A percentile compares a stretch with the other conserved stretches of the same genome.
These are phyloP conservation scores for Stephania japonica DNA, from an alignment of 164 flowering plant species.

Conservation along the genomic window DNA sequence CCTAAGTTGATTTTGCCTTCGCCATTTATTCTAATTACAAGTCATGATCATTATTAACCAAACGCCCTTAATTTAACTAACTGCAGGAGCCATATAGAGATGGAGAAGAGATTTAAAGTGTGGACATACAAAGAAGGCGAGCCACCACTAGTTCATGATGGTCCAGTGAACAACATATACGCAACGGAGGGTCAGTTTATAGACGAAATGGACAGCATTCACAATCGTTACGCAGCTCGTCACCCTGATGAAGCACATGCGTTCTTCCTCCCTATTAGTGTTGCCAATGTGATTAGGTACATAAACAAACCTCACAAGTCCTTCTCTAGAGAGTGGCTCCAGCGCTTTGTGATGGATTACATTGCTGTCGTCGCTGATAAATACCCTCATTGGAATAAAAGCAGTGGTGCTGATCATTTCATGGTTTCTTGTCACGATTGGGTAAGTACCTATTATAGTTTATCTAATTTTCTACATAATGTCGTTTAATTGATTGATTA, in stretches of 20 bases:
- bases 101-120: constrained; percentile 21
- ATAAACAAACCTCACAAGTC: constrained; percentile 31
- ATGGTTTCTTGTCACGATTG: constrained; percentile 3
- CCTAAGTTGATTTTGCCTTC: no score
- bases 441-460: constrained; percentile 9
- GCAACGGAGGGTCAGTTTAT: constrained; percentile 44
- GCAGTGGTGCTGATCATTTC: constrained; percentile 3
- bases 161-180: constrained; percentile 43
- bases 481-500: constrained; percentile 23
- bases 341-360: constrained; percentile 37
- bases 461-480: constrained; percentile 21
- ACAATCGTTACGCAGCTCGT: constrained; percentile 23
- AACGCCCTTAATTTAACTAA: neutral
- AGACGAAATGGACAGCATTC: constrained; percentile 28
- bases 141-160: constrained; percentile 36
- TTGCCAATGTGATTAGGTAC: constrained; percentile 24
- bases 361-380: constrained; percentile 13
- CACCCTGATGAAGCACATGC: constrained; percentile 36
- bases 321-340: constrained; percentile 28
- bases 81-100: constrained; percentile 47
- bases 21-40: no score
- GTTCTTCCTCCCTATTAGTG: constrained; percentile 40
- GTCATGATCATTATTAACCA: neutral
- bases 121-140: constrained; percentile 54
- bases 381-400: neutral